phyloP scores from a whole-genome alignment of 2,329 filamentous ascomycete species.

The Tetracladium maxilliforme region DNA sequence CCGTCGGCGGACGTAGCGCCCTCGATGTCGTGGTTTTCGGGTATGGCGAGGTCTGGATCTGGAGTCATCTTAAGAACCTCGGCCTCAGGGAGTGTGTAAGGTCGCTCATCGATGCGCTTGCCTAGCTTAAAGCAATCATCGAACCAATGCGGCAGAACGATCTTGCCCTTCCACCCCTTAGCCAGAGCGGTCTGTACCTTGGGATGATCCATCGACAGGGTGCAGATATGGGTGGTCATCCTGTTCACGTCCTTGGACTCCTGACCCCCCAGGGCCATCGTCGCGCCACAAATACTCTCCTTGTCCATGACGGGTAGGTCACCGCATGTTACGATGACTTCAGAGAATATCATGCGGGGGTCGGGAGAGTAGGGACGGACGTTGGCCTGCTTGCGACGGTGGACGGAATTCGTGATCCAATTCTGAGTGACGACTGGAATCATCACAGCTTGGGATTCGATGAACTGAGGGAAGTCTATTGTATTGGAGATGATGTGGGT shows the following conservation, averaged over 20 bases:
- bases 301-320: slow-evolving; percentile 77
- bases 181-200: slow-evolving; percentile 49
- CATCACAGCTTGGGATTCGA: slow-evolving; percentile 57
- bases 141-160: slow-evolving; percentile 94
- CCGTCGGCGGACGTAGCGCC: slow-evolving; percentile 47
- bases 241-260: slow-evolving; percentile 59
- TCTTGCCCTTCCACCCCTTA: slow-evolving; percentile 59
- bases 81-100: slow-evolving; percentile 75
- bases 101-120: slow-evolving; percentile 75
- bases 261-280: slow-evolving; percentile 76
- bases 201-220: slow-evolving; percentile 58
- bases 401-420: slow-evolving; percentile 64
- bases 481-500: slow-evolving; percentile 61
- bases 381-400: slow-evolving; percentile 56
- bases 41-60: slow-evolving; percentile 39
- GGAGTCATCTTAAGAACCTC: slow-evolving; percentile 55
- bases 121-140: slow-evolving; percentile 92
- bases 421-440: slow-evolving; percentile 70
- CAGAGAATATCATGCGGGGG: slow-evolving; percentile 76
- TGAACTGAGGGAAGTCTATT: slow-evolving; percentile 84
- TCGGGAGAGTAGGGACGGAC: slow-evolving; percentile 82
- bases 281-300: slow-evolving; percentile 82
- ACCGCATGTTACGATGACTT: slow-evolving; percentile 68
- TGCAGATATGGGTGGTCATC: slow-evolving; percentile 77
- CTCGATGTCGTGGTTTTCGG: slow-evolving; percentile 43